These are phyloP conservation scores for Capsicum baccatum DNA, from an alignment of 257 asterid genomes.

Conservation along the genomic window DNA sequence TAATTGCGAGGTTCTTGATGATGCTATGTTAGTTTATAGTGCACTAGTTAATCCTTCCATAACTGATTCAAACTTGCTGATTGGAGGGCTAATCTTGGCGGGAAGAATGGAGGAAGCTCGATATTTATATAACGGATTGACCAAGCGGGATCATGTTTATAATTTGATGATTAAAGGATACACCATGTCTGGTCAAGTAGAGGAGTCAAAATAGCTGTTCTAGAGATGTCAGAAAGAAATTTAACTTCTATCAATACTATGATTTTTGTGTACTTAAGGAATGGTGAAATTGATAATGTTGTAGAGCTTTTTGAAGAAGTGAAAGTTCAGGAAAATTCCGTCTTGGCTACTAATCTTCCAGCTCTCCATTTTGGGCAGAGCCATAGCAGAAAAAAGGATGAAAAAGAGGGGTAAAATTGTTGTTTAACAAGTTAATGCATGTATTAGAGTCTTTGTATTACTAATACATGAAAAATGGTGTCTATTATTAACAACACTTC, in stretches of 20 bases:
- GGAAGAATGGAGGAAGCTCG: conserved; percentile 67
- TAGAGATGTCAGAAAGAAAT: too few relatives aligned
- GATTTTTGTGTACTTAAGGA: too few relatives aligned
- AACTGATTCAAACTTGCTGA: conserved; percentile 51
- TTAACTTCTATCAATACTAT: too few relatives aligned
- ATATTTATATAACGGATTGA: conserved; percentile 53
- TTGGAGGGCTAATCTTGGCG: conserved; percentile 53
- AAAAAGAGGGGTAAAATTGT: too few relatives aligned
- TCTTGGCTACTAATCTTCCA: background rate
- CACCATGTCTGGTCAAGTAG: conserved; percentile 56
- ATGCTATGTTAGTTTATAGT: conserved; percentile 34
- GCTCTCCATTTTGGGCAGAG: too few relatives aligned
- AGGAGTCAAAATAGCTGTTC: conserved; percentile 58
- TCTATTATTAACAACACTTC: too few relatives aligned
- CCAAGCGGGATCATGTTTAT: conserved; percentile 46
- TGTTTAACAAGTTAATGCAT: too few relatives aligned
- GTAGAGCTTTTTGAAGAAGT: conserved; percentile 58
- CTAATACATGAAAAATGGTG: too few relatives aligned
- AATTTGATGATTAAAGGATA: conserved; percentile 80
- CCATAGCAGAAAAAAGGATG: too few relatives aligned
- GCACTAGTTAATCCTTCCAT: conserved; percentile 39
- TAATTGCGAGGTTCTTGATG: conserved; percentile 38
- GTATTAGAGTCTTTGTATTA: too few relatives aligned
- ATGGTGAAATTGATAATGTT: too few relatives aligned
- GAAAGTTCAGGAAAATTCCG: conserved; percentile 58